These are phyloP conservation scores for Neofusicoccum parvum DNA, from an alignment of 2,329 filamentous ascomycete species.

Conservation along the genomic window DNA sequence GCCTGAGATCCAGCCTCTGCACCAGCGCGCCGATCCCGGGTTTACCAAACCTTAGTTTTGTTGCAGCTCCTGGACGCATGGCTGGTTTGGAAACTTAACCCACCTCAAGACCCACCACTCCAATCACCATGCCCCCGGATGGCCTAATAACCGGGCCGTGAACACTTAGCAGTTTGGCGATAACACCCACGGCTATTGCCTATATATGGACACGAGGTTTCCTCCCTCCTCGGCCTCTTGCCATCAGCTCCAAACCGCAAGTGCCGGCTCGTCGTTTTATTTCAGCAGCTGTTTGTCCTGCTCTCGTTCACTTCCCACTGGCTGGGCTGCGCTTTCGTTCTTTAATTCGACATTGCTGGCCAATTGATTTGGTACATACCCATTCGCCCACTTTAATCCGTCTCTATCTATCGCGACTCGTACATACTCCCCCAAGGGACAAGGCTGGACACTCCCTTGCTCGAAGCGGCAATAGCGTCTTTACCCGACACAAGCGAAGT, in stretches of 20 bases:
- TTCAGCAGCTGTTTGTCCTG: constrained; percentile 42
- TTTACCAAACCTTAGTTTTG: constrained; percentile 23
- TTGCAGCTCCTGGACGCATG: constrained; percentile 30
- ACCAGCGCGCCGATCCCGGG: constrained; percentile 17
- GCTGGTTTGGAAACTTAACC: constrained; percentile 46
- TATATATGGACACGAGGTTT: constrained; percentile 16
- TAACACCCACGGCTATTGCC: constrained; percentile 28
- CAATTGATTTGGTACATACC: constrained; percentile 36
- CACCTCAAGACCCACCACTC: constrained; percentile 43
- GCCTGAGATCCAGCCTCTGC: constrained; percentile 13
- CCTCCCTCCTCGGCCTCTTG: background rate
- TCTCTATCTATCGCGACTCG: constrained; percentile 43
- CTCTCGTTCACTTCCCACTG: constrained; percentile 56
- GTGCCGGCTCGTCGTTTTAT: constrained; percentile 39
- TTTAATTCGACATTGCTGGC: constrained; percentile 49
- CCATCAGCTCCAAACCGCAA: constrained; percentile 37
- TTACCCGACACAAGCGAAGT: constrained; percentile 15
- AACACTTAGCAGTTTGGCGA: constrained; percentile 37
- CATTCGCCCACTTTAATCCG: constrained; percentile 35
- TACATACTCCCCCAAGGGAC: constrained; percentile 26
- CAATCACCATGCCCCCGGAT: constrained; percentile 38
- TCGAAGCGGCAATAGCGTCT: constrained; percentile 6
- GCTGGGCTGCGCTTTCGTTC: constrained; percentile 57
- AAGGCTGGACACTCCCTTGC: constrained; percentile 16
- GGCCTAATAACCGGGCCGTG: constrained; percentile 6